Evolutionary conservation across 352 stramenopile species (phyloP).

Genomic region (Pythium folliculosum): DNA sequence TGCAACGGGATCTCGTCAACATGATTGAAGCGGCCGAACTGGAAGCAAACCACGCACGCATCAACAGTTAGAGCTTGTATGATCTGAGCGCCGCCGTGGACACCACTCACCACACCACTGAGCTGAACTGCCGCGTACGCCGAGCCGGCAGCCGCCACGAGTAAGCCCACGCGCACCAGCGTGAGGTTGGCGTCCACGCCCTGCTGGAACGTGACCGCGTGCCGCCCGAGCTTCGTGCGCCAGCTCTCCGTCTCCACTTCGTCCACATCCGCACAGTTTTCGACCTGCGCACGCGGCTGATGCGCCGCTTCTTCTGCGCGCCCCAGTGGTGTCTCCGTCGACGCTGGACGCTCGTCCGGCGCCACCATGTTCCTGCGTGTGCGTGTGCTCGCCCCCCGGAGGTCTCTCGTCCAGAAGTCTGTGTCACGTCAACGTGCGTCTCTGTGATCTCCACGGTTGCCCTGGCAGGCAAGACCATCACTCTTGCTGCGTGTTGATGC

Average conservation of each 20-base stretch:
- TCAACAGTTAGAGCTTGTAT: too few relatives aligned
- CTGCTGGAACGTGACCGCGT: slow-evolving; percentile 29
- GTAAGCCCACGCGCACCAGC: slow-evolving; percentile 59
- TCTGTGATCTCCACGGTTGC: neutral
- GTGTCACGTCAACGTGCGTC: slow-evolving; percentile 1
- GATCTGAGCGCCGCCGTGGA: neutral
- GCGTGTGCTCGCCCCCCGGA: too few relatives aligned
- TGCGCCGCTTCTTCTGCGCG: neutral
- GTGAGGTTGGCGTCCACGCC: slow-evolving; percentile 68
- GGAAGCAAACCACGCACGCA: neutral
- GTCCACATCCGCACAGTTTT: slow-evolving; percentile 11
- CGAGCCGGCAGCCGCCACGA: slow-evolving; percentile 49
- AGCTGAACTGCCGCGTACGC: slow-evolving; percentile 46
- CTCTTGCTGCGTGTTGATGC: slow-evolving; percentile 7
- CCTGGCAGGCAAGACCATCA: neutral
- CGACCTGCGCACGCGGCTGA: neutral
- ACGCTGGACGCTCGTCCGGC: slow-evolving; percentile 1
- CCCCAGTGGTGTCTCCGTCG: neutral
- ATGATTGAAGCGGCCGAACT: slow-evolving; percentile 52
- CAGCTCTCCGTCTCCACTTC: slow-evolving; percentile 21
- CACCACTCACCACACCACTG: slow-evolving; percentile 50
- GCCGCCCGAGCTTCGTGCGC: slow-evolving; percentile 18
- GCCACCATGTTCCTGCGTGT: slow-evolving; percentile 17
- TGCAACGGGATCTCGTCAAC: slow-evolving; percentile 67
- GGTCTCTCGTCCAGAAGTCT: neutral